Evolutionary conservation across 2,329 filamentous ascomycete species (phyloP).

Genomic region (Trichoderma harzianum): DNA sequence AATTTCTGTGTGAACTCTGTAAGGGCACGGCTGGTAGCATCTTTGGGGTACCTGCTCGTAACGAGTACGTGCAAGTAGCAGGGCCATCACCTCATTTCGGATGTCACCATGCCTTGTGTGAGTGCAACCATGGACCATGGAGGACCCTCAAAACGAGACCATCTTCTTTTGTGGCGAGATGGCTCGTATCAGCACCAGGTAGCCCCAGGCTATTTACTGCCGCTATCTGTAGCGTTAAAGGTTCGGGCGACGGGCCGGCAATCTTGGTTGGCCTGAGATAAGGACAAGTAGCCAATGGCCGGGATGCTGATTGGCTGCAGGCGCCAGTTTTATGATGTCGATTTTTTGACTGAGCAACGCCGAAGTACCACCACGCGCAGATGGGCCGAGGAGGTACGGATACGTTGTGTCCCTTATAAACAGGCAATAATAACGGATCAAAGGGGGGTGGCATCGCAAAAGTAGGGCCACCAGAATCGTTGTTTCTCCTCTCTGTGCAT

Average conservation of each 20-base stretch:
- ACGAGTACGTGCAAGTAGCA: background rate
- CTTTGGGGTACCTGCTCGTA: background rate
- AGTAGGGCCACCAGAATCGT: background rate
- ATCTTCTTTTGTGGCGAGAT: background rate
- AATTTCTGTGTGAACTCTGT: background rate
- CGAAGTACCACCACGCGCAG: constrained; percentile 23
- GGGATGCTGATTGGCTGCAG: constrained; percentile 36
- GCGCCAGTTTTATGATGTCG: constrained; percentile 41
- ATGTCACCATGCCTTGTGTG: constrained; percentile 13
- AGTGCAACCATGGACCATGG: constrained; percentile 7
- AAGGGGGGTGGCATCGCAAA: background rate
- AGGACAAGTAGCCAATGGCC: constrained; percentile 29
- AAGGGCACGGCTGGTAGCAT: background rate
- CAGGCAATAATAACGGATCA: background rate
- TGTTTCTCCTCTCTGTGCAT: background rate
- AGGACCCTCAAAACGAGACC: background rate
- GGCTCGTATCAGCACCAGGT: background rate
- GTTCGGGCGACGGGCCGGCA: constrained; percentile 23
- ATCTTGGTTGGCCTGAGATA: constrained; percentile 43
- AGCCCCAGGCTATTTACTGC: constrained; percentile 9
- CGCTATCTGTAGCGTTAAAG: constrained; percentile 22
- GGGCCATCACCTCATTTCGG: constrained; percentile 7
- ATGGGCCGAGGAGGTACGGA: constrained; percentile 12
- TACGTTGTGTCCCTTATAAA: background rate
- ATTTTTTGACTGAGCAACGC: constrained; percentile 32